Evolutionary conservation across 164 flowering plant genomes (phyloP).

Genomic region (Chloranthus sessilifolius): DNA sequence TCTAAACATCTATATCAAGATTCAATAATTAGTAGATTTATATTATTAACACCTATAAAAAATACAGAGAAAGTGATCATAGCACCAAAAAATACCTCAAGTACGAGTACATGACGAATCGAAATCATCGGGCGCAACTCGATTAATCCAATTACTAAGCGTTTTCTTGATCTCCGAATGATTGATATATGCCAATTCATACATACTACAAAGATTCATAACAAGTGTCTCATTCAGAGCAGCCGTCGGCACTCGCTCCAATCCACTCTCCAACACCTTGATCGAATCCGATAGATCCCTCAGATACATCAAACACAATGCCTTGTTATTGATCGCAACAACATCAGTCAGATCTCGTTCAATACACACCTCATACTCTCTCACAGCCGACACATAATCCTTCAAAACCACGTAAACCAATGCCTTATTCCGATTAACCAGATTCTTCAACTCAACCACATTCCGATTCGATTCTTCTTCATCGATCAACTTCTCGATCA

Average conservation of each 20-base stretch:
- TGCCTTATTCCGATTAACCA: conserved; percentile 75
- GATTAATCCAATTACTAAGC: conserved; percentile 86
- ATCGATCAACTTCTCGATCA: conserved; percentile 44
- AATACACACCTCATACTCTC: conserved; percentile 89
- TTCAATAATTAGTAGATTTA: too few species aligned
- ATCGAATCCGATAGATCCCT: conserved; percentile 92
- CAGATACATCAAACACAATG: conserved; percentile 92
- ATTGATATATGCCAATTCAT: conserved; percentile 92
- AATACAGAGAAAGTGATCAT: too few species aligned
- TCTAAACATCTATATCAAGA: too few species aligned
- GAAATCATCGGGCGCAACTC: conserved; percentile 98
- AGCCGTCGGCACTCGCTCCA: conserved; percentile 78
- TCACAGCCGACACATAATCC: conserved; percentile 92
- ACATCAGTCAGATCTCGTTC: conserved; percentile 72
- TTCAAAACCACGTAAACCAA: conserved; percentile 73
- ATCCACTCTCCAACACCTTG: conserved; percentile 81
- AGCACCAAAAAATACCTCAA: conserved; percentile 44
- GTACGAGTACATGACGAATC: conserved; percentile 79
- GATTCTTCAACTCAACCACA: conserved; percentile 48
- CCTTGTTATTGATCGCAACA: conserved; percentile 86
- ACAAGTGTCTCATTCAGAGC: conserved; percentile 84
- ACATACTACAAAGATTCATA: conserved; percentile 96
- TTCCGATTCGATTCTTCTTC: not conserved
- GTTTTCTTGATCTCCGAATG: conserved; percentile 85
- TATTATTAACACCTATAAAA: too few species aligned